phyloP scores from a whole-genome alignment of 2,329 filamentous ascomycete genomes.

The Chaetomium sp. region DNA sequence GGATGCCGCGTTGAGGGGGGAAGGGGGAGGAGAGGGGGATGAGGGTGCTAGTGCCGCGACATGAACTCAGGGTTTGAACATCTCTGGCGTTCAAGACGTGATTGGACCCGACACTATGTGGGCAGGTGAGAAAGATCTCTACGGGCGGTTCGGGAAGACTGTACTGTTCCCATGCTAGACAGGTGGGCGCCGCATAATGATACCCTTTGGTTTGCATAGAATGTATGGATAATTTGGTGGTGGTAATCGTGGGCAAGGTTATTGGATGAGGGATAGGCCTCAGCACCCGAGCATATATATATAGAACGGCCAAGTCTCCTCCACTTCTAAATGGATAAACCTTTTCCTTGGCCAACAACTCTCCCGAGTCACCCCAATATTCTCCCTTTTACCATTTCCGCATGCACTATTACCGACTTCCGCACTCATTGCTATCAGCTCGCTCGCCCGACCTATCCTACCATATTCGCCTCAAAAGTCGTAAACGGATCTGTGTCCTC shows the following conservation, averaged over 20 bases:
- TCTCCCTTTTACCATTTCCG: not conserved
- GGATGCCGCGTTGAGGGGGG: constrained; percentile 43
- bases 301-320: not conserved
- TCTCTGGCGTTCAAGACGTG: not conserved
- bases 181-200: not conserved
- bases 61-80: not conserved
- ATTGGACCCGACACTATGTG: not conserved
- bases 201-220: not conserved
- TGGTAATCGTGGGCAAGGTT: not conserved
- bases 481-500: constrained; percentile 86
- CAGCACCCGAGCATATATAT: not conserved
- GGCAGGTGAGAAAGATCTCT: too few species aligned
- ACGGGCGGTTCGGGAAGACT: not conserved
- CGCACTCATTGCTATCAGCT: too few species aligned
- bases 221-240: not conserved
- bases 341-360: too few species aligned
- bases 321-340: not conserved
- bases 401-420: too few species aligned
- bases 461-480: constrained; percentile 63
- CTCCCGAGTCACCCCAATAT: too few species aligned
- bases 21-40: constrained; percentile 36
- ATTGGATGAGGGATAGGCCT: too few species aligned
- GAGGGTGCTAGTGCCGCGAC: constrained; percentile 2
- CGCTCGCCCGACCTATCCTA: not conserved
- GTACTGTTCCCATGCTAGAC: too few species aligned